Percentiles rank a stretch among this genome's conserved stretches.
phyloP scores from a whole-genome alignment of 139 green algal genomes.

The Picochlorum costavermella region DNA sequence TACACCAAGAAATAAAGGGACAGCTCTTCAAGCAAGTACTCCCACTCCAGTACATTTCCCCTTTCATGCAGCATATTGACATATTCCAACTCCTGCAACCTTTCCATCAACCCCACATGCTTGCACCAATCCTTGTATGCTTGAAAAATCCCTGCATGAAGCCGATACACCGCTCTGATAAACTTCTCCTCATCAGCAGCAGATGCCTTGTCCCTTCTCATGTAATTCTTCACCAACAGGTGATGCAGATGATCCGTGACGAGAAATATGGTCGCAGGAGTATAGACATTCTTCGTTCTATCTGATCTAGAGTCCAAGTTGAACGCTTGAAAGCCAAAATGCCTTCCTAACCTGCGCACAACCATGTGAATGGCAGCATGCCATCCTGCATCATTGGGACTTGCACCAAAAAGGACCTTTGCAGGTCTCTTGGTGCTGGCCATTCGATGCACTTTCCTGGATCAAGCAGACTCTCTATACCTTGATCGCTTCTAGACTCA shows the following conservation, averaged over 20 bases:
- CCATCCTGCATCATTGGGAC: constrained; percentile 27
- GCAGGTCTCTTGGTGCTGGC: background rate
- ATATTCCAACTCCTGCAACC: constrained; percentile 15
- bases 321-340: constrained; percentile 72
- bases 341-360: constrained; percentile 45
- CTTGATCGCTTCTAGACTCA: background rate
- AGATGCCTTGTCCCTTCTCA: constrained; percentile 33
- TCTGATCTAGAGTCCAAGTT: constrained; percentile 50
- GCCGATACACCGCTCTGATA: constrained; percentile 34
- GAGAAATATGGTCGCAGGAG: constrained; percentile 55
- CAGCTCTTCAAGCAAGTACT: constrained; percentile 49
- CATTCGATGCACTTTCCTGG: background rate
- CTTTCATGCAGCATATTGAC: constrained; percentile 1
- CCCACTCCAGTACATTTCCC: constrained; percentile 26
- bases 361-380: constrained; percentile 36
- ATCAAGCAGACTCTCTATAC: background rate
- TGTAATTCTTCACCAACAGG: constrained; percentile 59
- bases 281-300: constrained; percentile 19
- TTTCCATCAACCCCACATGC: constrained; percentile 22
- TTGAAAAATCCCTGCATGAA: constrained; percentile 58
- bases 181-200: constrained; percentile 30
- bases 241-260: constrained; percentile 59
- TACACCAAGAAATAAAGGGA: constrained; percentile 78
- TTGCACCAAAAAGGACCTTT: constrained; percentile 17
- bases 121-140: constrained; percentile 36